Percentiles rank a stretch among this genome's conserved stretches.
These are phyloP conservation scores for Neospora caninum DNA, from an alignment of 169 alveolate species.

Conservation along the genomic window DNA sequence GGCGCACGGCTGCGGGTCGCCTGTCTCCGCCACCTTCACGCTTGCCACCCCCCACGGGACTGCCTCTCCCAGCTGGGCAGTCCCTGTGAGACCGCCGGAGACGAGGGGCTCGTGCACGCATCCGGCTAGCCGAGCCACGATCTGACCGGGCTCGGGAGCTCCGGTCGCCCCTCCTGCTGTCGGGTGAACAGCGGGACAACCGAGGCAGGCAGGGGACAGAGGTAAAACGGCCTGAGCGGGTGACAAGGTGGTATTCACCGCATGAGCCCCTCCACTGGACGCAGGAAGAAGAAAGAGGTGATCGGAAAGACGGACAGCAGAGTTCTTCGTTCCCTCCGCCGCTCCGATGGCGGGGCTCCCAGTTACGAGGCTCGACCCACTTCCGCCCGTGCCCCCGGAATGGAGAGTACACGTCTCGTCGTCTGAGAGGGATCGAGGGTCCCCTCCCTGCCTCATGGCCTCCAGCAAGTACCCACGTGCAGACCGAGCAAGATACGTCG, in stretches of 20 bases:
- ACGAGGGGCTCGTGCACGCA: no score
- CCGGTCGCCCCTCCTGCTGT: no score
- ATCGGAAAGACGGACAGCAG: background rate
- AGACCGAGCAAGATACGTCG: background rate
- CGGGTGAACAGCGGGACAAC: no score
- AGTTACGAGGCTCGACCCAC: background rate
- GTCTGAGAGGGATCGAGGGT: background rate
- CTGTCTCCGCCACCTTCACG: background rate
- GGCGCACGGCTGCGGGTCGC: no score
- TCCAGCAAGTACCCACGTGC: background rate
- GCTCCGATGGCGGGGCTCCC: background rate
- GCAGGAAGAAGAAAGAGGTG: background rate
- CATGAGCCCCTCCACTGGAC: background rate
- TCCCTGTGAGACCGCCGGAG: no score
- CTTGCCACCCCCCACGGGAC: background rate
- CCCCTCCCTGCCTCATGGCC: background rate
- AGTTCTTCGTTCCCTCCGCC: background rate
- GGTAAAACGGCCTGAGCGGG: no score
- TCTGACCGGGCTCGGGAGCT: no score
- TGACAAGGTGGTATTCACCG: no score
- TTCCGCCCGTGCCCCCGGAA: background rate
- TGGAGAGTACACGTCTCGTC: background rate
- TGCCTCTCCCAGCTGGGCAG: background rate
- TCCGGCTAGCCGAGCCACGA: no score
- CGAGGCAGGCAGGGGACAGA: no score